A percentile compares a stretch with the other conserved stretches of the same genome.
Conservation (phyloP, 257 asterid species). For the Solanum paucissectum region DNA sequence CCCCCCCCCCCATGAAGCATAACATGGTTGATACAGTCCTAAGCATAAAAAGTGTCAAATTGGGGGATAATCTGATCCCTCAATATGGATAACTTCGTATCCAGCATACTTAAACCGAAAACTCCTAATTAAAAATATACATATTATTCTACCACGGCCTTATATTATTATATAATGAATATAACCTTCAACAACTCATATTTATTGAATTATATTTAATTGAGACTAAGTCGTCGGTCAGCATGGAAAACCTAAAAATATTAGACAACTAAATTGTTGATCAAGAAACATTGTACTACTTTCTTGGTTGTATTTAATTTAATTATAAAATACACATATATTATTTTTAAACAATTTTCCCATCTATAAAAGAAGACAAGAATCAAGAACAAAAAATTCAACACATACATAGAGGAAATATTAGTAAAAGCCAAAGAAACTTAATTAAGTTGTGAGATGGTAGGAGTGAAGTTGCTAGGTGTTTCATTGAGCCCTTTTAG, state of each 20-base stretch:
- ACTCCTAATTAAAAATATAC: too few species aligned
- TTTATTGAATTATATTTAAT: not conserved
- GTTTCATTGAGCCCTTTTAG: not conserved
- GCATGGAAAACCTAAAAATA: not conserved
- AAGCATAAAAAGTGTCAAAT: too few species aligned
- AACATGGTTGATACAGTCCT: too few species aligned
- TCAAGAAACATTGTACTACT: not conserved
- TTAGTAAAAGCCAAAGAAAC: not conserved
- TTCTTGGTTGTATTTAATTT: not conserved
- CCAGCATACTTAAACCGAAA: accelerated
- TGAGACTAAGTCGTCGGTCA: not conserved
- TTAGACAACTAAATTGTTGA: not conserved
- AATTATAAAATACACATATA: too few species aligned
- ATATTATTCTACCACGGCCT: too few species aligned
- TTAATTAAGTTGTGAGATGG: not conserved
- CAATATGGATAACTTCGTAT: too few species aligned
- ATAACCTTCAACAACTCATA: not conserved
- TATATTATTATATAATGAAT: not conserved
- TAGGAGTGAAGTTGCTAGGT: not conserved
- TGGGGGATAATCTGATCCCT: too few species aligned
- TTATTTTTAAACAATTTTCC: not conserved
- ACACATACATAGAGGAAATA: not conserved
- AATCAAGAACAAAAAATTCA: not conserved
- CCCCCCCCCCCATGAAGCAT: too few species aligned
- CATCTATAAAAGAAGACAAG: not conserved